phyloP scores from a whole-genome alignment of 345 rosid genomes.

The Kandelia obovata region DNA sequence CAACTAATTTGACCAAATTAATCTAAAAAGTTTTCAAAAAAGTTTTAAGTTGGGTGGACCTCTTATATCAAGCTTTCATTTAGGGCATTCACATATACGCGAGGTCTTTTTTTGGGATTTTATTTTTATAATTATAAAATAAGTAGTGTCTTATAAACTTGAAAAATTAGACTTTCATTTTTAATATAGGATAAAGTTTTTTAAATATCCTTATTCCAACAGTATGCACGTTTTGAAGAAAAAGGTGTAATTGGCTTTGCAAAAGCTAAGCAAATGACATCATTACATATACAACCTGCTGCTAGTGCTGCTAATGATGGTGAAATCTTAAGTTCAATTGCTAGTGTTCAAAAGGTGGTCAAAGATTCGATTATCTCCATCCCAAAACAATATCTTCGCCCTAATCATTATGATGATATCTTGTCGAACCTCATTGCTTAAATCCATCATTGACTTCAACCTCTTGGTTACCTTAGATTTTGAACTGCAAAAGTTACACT shows the following conservation, averaged over 20 bases:
- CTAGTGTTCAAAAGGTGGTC: slow-evolving; percentile 26
- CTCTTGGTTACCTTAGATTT: slow-evolving; percentile 7
- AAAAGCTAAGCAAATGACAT: slow-evolving; percentile 10
- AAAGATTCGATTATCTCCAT: slow-evolving; percentile 19
- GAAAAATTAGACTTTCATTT: no score
- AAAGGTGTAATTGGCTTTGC: neutral
- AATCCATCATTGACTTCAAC: slow-evolving; percentile 28
- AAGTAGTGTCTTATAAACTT: no score
- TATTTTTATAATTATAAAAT: no score
- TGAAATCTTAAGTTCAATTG: neutral
- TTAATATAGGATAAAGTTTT: no score
- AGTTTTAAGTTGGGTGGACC: no score
- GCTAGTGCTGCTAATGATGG: neutral
- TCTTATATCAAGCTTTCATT: no score
- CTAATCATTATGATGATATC: neutral
- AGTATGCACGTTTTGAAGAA: no score
- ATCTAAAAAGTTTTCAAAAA: no score
- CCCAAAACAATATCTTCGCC: slow-evolving; percentile 21
- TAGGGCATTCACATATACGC: no score
- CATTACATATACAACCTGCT: neutral
- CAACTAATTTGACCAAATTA: no score
- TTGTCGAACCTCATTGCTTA: neutral
- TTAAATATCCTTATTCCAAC: no score
- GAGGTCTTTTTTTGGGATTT: no score
- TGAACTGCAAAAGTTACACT: slow-evolving; percentile 30